These are phyloP conservation scores for Harringtonia lauricola DNA, from an alignment of 2,329 filamentous ascomycete genomes.

Conservation along the genomic window DNA sequence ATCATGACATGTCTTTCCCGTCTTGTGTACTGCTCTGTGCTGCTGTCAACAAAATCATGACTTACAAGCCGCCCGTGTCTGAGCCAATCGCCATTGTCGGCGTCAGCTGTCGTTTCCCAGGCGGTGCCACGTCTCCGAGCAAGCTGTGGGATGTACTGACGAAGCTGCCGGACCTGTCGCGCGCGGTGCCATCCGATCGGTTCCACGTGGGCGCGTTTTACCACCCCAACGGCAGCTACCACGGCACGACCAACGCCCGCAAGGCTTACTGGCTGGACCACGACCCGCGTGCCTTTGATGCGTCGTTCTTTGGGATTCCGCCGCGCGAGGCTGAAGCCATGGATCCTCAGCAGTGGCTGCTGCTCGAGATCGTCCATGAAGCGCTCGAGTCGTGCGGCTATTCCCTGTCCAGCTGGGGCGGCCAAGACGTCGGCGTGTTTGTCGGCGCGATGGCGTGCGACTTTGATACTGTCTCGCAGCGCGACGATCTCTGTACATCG, in stretches of 20 bases:
- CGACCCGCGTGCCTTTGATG: constrained; percentile 20
- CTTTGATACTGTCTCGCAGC: constrained; percentile 22
- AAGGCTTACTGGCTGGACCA: constrained; percentile 22
- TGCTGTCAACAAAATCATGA: no score
- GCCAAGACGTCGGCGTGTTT: constrained; percentile 28
- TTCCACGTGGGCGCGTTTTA: constrained; percentile 21
- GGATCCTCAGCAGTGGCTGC: constrained; percentile 23
- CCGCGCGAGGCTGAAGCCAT: constrained; percentile 26
- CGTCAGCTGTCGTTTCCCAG: constrained; percentile 22
- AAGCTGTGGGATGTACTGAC: constrained; percentile 20
- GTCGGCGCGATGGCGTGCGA: constrained; percentile 21
- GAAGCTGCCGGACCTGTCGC: constrained; percentile 17
- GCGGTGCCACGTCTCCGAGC: constrained; percentile 18
- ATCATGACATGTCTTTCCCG: no score
- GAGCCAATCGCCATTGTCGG: constrained; percentile 19
- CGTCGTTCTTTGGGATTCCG: constrained; percentile 27
- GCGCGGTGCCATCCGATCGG: constrained; percentile 14
- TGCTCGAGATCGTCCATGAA: constrained; percentile 26
- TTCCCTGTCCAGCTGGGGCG: constrained; percentile 18
- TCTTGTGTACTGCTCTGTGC: no score
- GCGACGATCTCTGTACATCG: constrained; percentile 20
- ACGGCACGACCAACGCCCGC: constrained; percentile 21
- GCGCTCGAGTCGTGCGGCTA: constrained; percentile 25
- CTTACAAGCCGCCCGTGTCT: constrained; percentile 1
- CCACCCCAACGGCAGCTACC: constrained; percentile 19